Percentiles rank a stretch among this genome's conserved stretches.
Conservation (phyloP, 2,329 filamentous ascomycete species). For the Chrysosporium keratinophilum region DNA sequence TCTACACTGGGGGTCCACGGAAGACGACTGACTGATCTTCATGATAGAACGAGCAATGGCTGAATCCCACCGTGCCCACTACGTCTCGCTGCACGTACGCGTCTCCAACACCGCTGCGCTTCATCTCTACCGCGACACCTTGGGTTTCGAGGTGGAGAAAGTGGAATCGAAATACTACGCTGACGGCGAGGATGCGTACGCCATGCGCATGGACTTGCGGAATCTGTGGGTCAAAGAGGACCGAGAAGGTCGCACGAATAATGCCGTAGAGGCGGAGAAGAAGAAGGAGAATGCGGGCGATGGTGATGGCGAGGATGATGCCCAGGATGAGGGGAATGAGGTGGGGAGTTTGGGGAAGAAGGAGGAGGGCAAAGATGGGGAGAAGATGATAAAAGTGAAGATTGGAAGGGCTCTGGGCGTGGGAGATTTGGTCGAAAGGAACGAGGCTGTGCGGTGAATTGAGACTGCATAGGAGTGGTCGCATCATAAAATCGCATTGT, state of each 20-base stretch:
- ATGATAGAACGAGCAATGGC: conserved; percentile 80
- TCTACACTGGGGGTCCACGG: too few species aligned
- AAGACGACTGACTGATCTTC: conserved; percentile 9
- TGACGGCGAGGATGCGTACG: conserved; percentile 90
- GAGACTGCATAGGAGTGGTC: background rate
- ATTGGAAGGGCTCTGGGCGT: conserved; percentile 73
- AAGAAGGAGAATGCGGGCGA: conserved; percentile 24
- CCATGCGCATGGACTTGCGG: conserved; percentile 78
- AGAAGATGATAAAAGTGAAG: conserved; percentile 71
- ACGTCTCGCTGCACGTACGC: conserved; percentile 92
- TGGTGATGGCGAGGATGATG: conserved; percentile 23
- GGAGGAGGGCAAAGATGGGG: conserved; percentile 44
- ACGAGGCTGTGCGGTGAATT: conserved; percentile 25
- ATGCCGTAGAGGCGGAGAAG: conserved; percentile 33
- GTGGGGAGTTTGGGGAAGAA: conserved; percentile 55
- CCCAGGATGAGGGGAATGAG: conserved; percentile 56
- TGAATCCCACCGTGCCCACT: conserved; percentile 80
- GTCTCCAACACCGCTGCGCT: conserved; percentile 86
- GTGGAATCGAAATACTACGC: conserved; percentile 55
- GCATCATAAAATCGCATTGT: background rate
- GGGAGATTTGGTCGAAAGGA: conserved; percentile 46
- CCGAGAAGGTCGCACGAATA: conserved; percentile 35
- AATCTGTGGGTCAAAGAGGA: conserved; percentile 38
- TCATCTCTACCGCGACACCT: conserved; percentile 82
- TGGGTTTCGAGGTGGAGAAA: conserved; percentile 79